Evolutionary conservation across 2,329 filamentous ascomycete genomes (phyloP).

Genomic region (Ustulina deusta): DNA sequence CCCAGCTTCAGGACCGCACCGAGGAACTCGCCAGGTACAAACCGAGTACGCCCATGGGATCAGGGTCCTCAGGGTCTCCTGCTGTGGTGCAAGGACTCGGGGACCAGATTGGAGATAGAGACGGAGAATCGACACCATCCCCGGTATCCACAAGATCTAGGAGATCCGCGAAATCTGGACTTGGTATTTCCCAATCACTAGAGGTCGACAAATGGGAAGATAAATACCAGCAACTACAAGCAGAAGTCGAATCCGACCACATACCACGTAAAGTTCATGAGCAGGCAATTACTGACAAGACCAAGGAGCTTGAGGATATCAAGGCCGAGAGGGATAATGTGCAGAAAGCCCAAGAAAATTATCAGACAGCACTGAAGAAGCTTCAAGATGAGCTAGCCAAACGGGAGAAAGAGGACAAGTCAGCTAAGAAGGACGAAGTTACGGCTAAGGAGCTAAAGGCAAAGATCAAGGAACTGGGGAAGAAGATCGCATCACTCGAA

Average conservation of each 20-base stretch:
- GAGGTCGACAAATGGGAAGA: slow-evolving; percentile 9
- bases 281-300: not conserved
- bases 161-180: not conserved
- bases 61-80: not conserved
- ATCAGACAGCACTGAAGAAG: not conserved
- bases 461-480: slow-evolving; percentile 22
- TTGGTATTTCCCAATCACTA: not conserved
- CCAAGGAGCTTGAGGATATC: slow-evolving; percentile 1
- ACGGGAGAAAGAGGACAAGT: slow-evolving; percentile 2
- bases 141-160: not conserved
- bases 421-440: slow-evolving; percentile 9
- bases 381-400: slow-evolving; percentile 14
- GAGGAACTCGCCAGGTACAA: slow-evolving; percentile 1
- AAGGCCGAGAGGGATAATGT: slow-evolving; percentile 11
- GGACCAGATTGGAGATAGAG: not conserved
- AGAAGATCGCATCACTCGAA: slow-evolving; percentile 17
- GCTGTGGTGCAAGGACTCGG: not conserved
- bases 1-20: not conserved
- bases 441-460: slow-evolving; percentile 10
- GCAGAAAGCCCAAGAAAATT: not conserved
- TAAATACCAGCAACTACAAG: slow-evolving; percentile 1
- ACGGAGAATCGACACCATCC: not conserved
- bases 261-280: not conserved
- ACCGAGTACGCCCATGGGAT: not conserved
- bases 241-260: not conserved